Evolutionary conservation across 208 protist genomes (phyloP).

Genomic region (Wallacemonas sp.): DNA sequence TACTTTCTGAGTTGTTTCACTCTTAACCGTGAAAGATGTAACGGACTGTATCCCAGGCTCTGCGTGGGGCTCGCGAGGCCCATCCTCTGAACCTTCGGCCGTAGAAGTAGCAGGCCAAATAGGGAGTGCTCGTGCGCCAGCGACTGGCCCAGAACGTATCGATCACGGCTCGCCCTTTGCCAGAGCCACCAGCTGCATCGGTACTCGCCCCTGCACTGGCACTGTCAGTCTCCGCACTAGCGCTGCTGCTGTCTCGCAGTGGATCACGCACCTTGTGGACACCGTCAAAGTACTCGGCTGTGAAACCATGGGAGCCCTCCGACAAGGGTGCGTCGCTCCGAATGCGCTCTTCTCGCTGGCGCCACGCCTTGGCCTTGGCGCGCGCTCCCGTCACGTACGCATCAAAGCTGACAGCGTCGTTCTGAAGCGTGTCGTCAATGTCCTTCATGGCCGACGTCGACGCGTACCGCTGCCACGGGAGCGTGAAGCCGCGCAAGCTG

Average conservation of each 20-base stretch:
- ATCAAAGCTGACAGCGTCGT: conserved; percentile 26
- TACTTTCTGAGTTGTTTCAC: background rate
- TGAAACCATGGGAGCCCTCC: conserved; percentile 76
- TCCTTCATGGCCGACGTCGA: conserved; percentile 24
- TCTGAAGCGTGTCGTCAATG: conserved; percentile 28
- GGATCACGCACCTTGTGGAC: conserved; percentile 18
- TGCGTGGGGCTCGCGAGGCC: conserved; percentile 22
- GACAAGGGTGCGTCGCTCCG: conserved; percentile 28
- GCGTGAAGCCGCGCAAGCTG: conserved; percentile 51
- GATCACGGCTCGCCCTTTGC: conserved; percentile 1
- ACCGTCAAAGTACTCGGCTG: conserved; percentile 59
- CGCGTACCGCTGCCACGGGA: conserved; percentile 71
- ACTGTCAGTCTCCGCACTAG: conserved; percentile 15
- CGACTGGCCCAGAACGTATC: conserved; percentile 4
- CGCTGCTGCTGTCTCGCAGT: conserved; percentile 12
- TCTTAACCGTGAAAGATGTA: conserved; percentile 36
- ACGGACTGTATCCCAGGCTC: conserved; percentile 31
- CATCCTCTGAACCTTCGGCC: conserved; percentile 9
- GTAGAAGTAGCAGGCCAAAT: conserved; percentile 32
- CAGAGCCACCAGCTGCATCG: background rate
- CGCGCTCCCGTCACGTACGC: conserved; percentile 47
- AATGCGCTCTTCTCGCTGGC: conserved; percentile 30
- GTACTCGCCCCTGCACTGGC: conserved; percentile 12
- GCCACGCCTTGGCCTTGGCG: conserved; percentile 30
- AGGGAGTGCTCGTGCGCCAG: background rate